Base-by-base conservation (phyloP, 163 green algal species). In the Scenedesmus sp. region DNA sequence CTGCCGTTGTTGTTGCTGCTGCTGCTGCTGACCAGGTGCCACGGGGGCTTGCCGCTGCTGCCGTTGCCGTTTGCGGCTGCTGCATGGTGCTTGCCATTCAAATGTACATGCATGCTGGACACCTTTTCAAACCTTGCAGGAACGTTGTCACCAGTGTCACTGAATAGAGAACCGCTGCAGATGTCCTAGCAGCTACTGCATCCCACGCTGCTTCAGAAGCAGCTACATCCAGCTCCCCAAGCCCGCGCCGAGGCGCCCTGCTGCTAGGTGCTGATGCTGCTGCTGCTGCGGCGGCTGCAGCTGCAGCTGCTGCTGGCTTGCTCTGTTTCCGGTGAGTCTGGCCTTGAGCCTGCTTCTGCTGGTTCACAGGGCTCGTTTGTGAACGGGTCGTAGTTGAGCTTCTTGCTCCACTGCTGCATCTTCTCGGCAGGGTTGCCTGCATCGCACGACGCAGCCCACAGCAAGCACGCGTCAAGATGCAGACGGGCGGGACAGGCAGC, bases 341-440 rank as follows among this genome's bases (percentile, higher is more conserved):
- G 30, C 15, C 12, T 33, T 33, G 42, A 24, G 10, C 2, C 20
- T 53, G 65, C 35, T 26, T 20, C 40, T 83, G 83, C 16, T 26
- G 35, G 30, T 37, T n/a, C 73, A 20, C 43, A 72, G 42, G 20
- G 0, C 13, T 43, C 43, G 20, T 43, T 12, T 30, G 42, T 44
- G 33, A 89, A 73, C 0, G 89, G 83, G n/a, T 90, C 83, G 35
- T 83, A 92, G 40, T 87, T 85, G 3, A 90, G 51, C 46, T 89
- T 89, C 46, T 82, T 93, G 80, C 92, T 94, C 94, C 94, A 96
- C 56, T 96, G 94, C 80, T 95, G 93, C 93, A 96, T 95, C 81
- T 94, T 94, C 49, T 94, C 42, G 4, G 94, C 94, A 42, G 94
- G 94, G 70, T 94, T 95, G 86, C 93, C 94, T 90, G 83, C 83